Evolutionary conservation across 1,284 basidiomycete species (phyloP), one percentile per base, ranked within the genome.

Genomic region (Apiotrichum domesticum): DNA sequence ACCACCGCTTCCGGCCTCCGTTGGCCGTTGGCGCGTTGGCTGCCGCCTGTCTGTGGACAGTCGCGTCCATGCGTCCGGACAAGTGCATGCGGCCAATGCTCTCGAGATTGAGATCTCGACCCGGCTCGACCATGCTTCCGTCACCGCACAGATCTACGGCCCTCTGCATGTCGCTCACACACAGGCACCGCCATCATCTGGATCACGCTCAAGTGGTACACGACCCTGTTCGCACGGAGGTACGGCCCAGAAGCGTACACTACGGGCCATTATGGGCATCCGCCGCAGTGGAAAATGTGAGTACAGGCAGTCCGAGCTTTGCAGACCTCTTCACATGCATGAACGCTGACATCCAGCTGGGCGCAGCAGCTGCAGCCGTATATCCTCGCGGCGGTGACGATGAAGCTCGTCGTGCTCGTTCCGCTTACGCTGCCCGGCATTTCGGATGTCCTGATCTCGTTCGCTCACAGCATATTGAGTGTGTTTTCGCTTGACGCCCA

Each of bases 111-210:
- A 8, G 37, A 8, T 39, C 37, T 7, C 37, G 37, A 39, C 37
- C 37, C 8, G 13, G 37, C 37, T 39, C 37, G 37, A 39, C 7
- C 37, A 13, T 39, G 8, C 21, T 21, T 21, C 8, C 37, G 8
- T 8, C 37, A 7, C 37, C 37, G 37, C 37, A 39, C 37, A 13
- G 37, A 39, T 39, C 37, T 8, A 35, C 40, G 21, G 21, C 21
- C 21, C 10, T 35, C 40, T 15, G 8, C 41, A 42, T 42, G 10
- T 14, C 14, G 42, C 46, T 49, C 29, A 55, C 32, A 3, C 29
- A 10, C 66, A 90, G 90, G 93, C 62, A 88, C 98, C 54, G 86
- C 82, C 34, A 80, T 95, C 58, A 84, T 98, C 56, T 98, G 90
- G 75, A 69, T 87, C 55, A 80, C 86, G 42, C 81, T 97, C n/a